Conservation (phyloP, 208 protist genomes). For the Porcisia hertigi region DNA sequence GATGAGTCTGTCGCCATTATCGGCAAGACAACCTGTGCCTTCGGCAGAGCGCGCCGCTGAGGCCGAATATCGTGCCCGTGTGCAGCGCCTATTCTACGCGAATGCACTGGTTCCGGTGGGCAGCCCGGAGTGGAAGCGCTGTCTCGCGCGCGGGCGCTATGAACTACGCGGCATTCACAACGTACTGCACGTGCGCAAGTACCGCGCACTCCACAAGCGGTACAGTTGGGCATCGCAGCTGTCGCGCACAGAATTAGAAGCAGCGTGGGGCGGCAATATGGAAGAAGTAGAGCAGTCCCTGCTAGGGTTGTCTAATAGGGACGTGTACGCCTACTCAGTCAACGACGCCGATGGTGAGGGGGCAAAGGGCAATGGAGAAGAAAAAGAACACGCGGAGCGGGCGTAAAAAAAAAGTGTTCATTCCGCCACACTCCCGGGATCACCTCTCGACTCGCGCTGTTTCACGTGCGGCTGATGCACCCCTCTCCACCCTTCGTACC, state of each 20-base stretch:
- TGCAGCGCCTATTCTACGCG: slow-evolving; percentile 61
- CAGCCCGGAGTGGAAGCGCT: slow-evolving; percentile 52
- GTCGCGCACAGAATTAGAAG: slow-evolving; percentile 38
- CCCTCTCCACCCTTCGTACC: not conserved
- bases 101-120: slow-evolving; percentile 36
- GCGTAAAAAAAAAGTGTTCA: not conserved
- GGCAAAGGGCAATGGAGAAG: not conserved
- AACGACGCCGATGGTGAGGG: slow-evolving; percentile 9
- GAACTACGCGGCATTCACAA: slow-evolving; percentile 53
- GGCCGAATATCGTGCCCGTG: slow-evolving; percentile 42
- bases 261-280: slow-evolving; percentile 21
- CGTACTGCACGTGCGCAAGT: slow-evolving; percentile 59
- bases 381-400: not conserved
- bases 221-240: slow-evolving; percentile 64
- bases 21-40: not conserved
- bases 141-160: slow-evolving; percentile 63
- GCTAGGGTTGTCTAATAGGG: slow-evolving; percentile 51
- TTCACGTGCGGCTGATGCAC: not conserved
- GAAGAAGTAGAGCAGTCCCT: slow-evolving; percentile 33
- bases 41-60: slow-evolving; percentile 2
- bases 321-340: slow-evolving; percentile 50
- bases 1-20: not conserved
- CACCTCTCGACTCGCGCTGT: not conserved
- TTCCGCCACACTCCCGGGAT: too few species aligned
- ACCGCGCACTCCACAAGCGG: slow-evolving; percentile 67